Base-by-base conservation (phyloP, 257 asterid genomes). In the Avicennia marina region DNA sequence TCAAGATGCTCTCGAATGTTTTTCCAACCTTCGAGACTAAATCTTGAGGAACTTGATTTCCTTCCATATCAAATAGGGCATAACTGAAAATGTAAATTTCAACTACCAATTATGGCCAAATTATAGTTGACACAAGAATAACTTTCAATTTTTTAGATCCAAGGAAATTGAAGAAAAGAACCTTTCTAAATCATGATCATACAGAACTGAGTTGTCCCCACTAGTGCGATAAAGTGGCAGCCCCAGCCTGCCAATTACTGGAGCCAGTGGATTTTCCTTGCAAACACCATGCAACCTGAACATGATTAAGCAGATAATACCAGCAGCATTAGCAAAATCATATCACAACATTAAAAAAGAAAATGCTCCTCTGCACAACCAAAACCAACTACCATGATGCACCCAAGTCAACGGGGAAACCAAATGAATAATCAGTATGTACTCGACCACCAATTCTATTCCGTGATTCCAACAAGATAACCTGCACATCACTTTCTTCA, bases 121-220 rank as follows among this genome's bases (percentile, higher is more conserved):
- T 20, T 19, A n/a, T n/a, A 18, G 43, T 21, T 12, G 66, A 60
- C 24, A 29, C 41, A 20, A 46, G 45, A 39, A 36, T 34, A 7
- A 5, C 22, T 43, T 53, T 48, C 41, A 21, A 27, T 16, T 16
- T 13, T 24, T 47, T 41, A 31, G 21, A 56, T 32, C 7, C n/a
- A n/a, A 33, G 16, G 33, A 43, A n/a, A 52, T 16, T 36, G 1
- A 55, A 55, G 33, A 56, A 43, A 53, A 31, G 42, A 61, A 93
- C 98, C 96, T 93, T 81, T 93, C 98, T 56, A 93, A 70, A 66
- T 93, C 97, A 77, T 93, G 98, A 81, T 93, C 98, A 36, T 93
- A 93, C 62, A 93, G 68, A 70, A 93, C 98, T 2, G 98, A 88
- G 74, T 93, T 93, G 74, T 93, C 97, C 36, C 94, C 98, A 31